Conservation (phyloP, 2,329 filamentous ascomycete species). For the Acarospora socialis region DNA sequence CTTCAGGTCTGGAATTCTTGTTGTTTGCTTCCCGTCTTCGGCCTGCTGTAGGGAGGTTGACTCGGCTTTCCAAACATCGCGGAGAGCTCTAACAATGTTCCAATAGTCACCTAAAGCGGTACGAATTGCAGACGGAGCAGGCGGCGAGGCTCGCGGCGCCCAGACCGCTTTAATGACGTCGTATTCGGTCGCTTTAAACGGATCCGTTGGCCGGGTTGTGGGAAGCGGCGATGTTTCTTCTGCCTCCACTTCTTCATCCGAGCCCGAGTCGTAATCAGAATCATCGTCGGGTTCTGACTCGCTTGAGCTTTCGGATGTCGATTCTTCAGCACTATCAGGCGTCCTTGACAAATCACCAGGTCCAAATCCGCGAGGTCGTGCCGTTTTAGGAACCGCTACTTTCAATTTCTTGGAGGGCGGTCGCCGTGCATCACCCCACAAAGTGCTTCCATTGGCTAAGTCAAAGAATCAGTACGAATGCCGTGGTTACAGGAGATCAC, state of each 20-base stretch:
- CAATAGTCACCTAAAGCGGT: conserved; percentile 42
- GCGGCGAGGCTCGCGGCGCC: conserved; percentile 38
- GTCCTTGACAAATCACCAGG: too few relatives aligned
- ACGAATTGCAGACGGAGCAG: conserved; percentile 38
- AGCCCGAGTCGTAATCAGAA: conserved; percentile 35
- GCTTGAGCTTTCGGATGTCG: conserved; percentile 29
- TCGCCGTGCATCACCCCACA: conserved; percentile 11
- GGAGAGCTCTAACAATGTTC: conserved; percentile 44
- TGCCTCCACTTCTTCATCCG: conserved; percentile 34
- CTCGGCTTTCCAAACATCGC: conserved; percentile 47
- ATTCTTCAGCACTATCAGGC: too few relatives aligned
- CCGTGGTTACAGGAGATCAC: too few relatives aligned
- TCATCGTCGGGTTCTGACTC: conserved; percentile 36
- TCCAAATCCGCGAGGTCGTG: conserved; percentile 6
- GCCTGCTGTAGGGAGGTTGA: conserved; percentile 42
- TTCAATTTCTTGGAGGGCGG: conserved; percentile 13
- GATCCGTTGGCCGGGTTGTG: conserved; percentile 35
- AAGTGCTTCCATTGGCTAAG: conserved; percentile 12
- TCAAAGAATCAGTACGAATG: conserved; percentile 2
- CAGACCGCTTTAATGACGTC: conserved; percentile 48
- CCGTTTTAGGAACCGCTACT: conserved; percentile 5
- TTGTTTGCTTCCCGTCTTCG: conserved; percentile 40
- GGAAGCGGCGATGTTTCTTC: conserved; percentile 43
- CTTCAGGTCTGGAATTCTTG: conserved; percentile 40
- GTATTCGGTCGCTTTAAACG: conserved; percentile 40